phyloP scores from a whole-genome alignment of 169 alveolate genomes.

The Plasmodium coatneyi region DNA sequence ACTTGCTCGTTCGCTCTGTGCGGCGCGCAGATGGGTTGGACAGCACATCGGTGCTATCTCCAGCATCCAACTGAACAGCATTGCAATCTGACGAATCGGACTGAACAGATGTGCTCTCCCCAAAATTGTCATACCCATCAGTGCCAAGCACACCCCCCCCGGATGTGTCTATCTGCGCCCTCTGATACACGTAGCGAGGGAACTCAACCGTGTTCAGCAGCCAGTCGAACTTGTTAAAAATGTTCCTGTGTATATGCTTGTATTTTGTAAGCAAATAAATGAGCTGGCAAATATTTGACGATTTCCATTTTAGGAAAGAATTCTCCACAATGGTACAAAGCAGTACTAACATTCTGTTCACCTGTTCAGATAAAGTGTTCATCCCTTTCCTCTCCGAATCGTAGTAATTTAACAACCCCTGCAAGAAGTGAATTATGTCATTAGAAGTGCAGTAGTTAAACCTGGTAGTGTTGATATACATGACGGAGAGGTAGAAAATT shows the following conservation, averaged over 20 bases:
- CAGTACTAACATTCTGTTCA: constrained; percentile 6
- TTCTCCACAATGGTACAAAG: constrained; percentile 36
- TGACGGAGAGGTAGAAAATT: constrained; percentile 12
- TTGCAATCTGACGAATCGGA: not conserved
- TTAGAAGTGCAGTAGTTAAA: constrained; percentile 58
- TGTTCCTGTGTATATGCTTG: constrained; percentile 47
- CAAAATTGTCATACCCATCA: not conserved
- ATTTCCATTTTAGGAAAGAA: constrained; percentile 26
- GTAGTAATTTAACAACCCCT: constrained; percentile 54
- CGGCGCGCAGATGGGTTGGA: not conserved
- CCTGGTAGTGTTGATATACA: constrained; percentile 17
- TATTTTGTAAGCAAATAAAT: constrained; percentile 31
- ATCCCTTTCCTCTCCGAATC: not conserved
- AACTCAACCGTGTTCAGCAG: constrained; percentile 6
- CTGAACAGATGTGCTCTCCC: not conserved
- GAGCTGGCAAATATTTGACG: constrained; percentile 48
- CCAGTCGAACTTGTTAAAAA: constrained; percentile 40
- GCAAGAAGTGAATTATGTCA: constrained; percentile 55
- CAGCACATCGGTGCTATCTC: too few species aligned
- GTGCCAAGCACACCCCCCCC: not conserved
- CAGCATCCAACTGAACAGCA: not conserved
- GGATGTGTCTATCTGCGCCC: not conserved
- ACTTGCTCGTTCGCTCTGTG: not conserved
- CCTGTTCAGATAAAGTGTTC: not conserved
- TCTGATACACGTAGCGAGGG: constrained; percentile 35